Conservation (phyloP, 1,284 basidiomycete genomes). For the Trametes versicolor region DNA sequence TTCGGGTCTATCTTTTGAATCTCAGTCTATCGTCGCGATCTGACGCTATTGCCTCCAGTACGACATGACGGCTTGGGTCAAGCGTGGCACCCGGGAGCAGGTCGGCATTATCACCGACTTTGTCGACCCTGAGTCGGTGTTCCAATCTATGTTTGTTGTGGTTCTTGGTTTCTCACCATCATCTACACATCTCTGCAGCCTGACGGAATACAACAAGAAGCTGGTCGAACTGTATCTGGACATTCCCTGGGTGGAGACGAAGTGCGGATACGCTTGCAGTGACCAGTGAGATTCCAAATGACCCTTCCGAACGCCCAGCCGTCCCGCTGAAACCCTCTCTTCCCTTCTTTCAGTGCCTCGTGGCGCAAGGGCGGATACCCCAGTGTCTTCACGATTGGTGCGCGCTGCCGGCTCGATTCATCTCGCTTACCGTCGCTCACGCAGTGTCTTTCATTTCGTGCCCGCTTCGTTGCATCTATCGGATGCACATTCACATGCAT, state of each 20-base stretch:
- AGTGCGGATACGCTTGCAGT: constrained; percentile 96
- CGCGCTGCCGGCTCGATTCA: constrained; percentile 40
- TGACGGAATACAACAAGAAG: constrained; percentile 84
- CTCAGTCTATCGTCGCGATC: constrained; percentile 29
- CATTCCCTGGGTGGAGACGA: constrained; percentile 81
- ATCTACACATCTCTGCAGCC: constrained; percentile 49
- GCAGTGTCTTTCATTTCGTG: constrained; percentile 23
- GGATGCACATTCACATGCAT: constrained; percentile 35
- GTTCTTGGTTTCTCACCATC: constrained; percentile 23
- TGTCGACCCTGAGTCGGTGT: constrained; percentile 68
- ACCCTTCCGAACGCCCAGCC: constrained; percentile 34
- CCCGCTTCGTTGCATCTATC: constrained; percentile 23
- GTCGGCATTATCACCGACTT: constrained; percentile 94
- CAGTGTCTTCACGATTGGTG: constrained; percentile 85
- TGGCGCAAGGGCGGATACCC: constrained; percentile 90
- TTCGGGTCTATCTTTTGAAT: constrained; percentile 46
- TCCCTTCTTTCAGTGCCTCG: constrained; percentile 65
- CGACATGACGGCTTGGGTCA: constrained; percentile 98
- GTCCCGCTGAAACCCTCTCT: constrained; percentile 35
- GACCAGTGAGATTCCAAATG: constrained; percentile 71
- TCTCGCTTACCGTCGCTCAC: constrained; percentile 29
- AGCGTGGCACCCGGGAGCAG: constrained; percentile 86
- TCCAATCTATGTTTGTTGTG: constrained; percentile 17
- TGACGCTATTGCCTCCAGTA: constrained; percentile 58
- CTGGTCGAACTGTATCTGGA: constrained; percentile 82